Base-by-base conservation (phyloP, 2,329 filamentous ascomycete species). In the Hirsutella thompsonii region DNA sequence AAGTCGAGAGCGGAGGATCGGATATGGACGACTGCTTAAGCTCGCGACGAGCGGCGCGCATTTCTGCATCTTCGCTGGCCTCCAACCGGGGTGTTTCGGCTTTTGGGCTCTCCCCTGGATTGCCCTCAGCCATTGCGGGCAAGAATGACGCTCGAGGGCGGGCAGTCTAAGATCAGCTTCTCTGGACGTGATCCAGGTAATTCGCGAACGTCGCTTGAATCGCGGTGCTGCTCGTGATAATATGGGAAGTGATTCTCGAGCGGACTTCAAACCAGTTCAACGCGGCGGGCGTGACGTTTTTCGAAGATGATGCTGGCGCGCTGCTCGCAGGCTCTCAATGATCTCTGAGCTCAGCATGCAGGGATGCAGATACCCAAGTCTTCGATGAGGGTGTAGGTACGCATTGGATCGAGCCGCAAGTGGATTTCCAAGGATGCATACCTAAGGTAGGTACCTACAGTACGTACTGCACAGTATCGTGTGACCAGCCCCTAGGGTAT, bases 11-110 rank as follows among this genome's bases (percentile, higher is more conserved):
- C 52, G 53, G 52, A 46, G 55, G 53, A 39, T 73, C 76, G 14
- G 76, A 81, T 47, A 81, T 79, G 40, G 63, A 69, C 9, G 76
- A 78, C 47, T 81, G 74, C 60, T 73, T 76, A 33, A 81, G 67
- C 59, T 81, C 77, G 51, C 79, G 71, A 46, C 77, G 71, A 29
- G 77, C 67, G 39, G 76, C 76, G 44, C 73, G 73, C 33, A 77
- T 81, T 52, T 76, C 76, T 29, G 74, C 71, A 55, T 81, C 77
- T 50, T 81, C 77, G 41, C 63, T 68, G 28, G 53, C 52, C 42
- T 63, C 59, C 46, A 60, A 48, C 38, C 51, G 52, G 40, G 52
- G 40, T 37, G 49, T 50, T 23, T 60, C 57, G 42, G 50, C 54
- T 46, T 58, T 63, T 44, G 66, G 64, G 54, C 61, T 67, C 37